These are phyloP conservation scores for Zygoascus bituminiphila DNA, from an alignment of 805 yeast species.

Conservation along the genomic window DNA sequence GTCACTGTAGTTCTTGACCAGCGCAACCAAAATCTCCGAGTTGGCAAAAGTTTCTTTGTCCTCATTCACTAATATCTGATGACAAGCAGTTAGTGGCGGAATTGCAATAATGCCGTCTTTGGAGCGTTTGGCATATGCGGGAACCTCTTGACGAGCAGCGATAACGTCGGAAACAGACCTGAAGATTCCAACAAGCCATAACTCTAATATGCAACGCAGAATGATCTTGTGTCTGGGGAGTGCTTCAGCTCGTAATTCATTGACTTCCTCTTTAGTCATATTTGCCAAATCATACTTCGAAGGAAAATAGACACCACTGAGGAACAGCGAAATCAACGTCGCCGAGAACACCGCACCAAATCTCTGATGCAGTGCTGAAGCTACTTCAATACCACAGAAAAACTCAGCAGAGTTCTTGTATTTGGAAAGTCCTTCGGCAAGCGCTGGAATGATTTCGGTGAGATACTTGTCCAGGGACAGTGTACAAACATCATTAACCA, in stretches of 20 bases:
- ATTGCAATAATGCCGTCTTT: conserved; percentile 26
- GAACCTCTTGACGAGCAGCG: conserved; percentile 31
- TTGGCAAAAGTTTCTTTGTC: conserved; percentile 22
- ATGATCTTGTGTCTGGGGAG: conserved; percentile 39
- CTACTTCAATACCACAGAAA: conserved; percentile 54
- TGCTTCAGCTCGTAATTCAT: conserved; percentile 40
- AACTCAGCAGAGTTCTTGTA: conserved; percentile 51
- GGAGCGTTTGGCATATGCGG: conserved; percentile 33
- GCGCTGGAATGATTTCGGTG: conserved; percentile 55
- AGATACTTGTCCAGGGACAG: conserved; percentile 67
- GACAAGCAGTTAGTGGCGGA: conserved; percentile 36
- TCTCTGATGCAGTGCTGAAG: conserved; percentile 70
- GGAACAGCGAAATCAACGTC: conserved; percentile 32
- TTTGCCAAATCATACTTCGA: conserved; percentile 16
- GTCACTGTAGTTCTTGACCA: conserved; percentile 54
- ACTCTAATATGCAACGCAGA: conserved; percentile 48
- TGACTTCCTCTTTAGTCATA: conserved; percentile 24
- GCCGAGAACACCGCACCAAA: conserved; percentile 49
- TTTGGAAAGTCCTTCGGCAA: conserved; percentile 52
- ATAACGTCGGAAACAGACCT: conserved; percentile 33
- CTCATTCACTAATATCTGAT: conserved; percentile 38
- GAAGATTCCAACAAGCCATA: conserved; percentile 50
- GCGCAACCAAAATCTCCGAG: conserved; percentile 17
- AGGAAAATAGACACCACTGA: conserved; percentile 21
- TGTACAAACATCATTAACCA: conserved; percentile 53